phyloP scores from a whole-genome alignment of 176 grass and related monocot genomes.

The Pharus latifolius region DNA sequence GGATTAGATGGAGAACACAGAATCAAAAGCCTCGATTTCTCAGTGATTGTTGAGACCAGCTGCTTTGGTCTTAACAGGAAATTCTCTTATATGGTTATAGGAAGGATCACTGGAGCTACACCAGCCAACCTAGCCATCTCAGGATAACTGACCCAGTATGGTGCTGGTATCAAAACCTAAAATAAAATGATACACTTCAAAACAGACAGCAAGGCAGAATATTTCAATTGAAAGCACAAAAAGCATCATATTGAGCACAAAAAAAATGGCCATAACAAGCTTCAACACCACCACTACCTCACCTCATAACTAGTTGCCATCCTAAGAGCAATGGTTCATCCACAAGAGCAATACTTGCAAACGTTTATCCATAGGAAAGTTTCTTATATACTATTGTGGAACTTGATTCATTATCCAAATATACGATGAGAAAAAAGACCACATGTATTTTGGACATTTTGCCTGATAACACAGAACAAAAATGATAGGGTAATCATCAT shows the following conservation, averaged over 20 bases:
- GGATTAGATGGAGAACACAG: slow-evolving; percentile 72
- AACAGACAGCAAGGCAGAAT: not conserved
- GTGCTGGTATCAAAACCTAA: slow-evolving; percentile 63
- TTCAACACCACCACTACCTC: not conserved
- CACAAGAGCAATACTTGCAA: too few relatives aligned
- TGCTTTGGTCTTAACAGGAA: slow-evolving; percentile 40
- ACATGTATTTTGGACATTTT: not conserved
- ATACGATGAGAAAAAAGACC: too few relatives aligned
- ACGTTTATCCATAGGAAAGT: too few relatives aligned
- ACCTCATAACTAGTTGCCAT: not conserved
- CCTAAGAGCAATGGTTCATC: not conserved
- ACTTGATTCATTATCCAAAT: too few relatives aligned
- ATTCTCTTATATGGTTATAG: slow-evolving; percentile 49
- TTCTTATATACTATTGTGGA: too few relatives aligned
- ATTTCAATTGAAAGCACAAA: not conserved
- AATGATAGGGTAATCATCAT: not conserved
- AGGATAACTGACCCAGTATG: slow-evolving; percentile 76
- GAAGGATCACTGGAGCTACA: slow-evolving; percentile 47
- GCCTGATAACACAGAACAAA: not conserved
- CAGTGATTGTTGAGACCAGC: slow-evolving; percentile 35
- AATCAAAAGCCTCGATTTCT: slow-evolving; percentile 62
- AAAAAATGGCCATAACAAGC: not conserved
- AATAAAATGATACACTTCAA: not conserved
- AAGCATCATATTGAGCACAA: not conserved
- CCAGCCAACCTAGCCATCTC: slow-evolving; percentile 62